Evolutionary conservation across 768 basidiomycete species (phyloP), one percentile per base, ranked within the genome.

Genomic region (Suillus ampliporus): DNA sequence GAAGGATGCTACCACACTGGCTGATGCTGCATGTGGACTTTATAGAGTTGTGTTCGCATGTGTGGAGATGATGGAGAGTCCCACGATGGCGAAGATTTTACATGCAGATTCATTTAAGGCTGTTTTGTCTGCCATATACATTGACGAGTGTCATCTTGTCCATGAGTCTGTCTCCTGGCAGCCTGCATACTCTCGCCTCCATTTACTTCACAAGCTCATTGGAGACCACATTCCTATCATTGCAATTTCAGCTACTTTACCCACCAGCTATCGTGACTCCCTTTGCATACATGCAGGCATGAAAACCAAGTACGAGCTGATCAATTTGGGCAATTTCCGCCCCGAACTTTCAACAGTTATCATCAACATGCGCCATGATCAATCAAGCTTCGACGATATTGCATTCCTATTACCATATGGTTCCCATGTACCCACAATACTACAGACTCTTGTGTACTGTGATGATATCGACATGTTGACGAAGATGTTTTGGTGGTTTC

Each of bases 401-500:
- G 46, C 17, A 23, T 47, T 47, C 23, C 23, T 47, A 47, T 47
- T 47, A 19, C 46, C 17, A 19, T 23, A 23, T 47, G 46, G 23
- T 23, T 23, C 46, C 23, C 19, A 19, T 19, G 17, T 47, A 47
- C 46, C 17, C 19, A 19, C 19, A 19, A 47, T 47, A 19, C 46
- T 47, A 23, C 17, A 47, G 46, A 47, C 46, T 23, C 17, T 47
- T 19, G 46, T 47, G 23, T 47, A 47, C 46, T 47, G 46, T 23
- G 46, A 47, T 23, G 46, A 47, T 47, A 19, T 47, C 19, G 46
- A 47, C 17, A 19, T 47, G 46, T 23, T 47, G 5, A 47, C 46
- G 7, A 47, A 47, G 46, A 47, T 47, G 46, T 47, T 47, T 47
- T 47, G 46, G 46, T 47, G 46, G 46, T 47, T 47, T 23, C 46